Base-by-base conservation (phyloP, 1,284 basidiomycete genomes). In the Ganoderma resinaceum region DNA sequence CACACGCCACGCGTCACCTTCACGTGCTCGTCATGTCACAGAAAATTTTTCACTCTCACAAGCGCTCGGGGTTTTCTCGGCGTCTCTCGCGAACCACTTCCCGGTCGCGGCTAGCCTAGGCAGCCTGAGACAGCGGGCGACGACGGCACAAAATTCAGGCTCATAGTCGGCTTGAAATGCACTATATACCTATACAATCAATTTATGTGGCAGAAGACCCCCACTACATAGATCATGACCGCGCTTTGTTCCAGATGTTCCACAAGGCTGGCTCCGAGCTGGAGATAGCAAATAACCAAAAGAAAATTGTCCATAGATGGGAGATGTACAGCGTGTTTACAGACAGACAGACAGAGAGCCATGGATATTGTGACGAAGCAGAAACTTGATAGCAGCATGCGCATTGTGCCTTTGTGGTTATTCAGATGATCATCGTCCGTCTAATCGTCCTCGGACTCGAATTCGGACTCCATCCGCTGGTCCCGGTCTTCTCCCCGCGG, bases 401-500 rank as follows among this genome's bases (percentile, higher is more conserved):
- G 29, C 52, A 31, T n/a, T n/a, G 26, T 55, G 29, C 46, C 46
- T 49, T 49, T 26, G 46, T 49, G 46, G 26, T 49, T 23, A 58
- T 33, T 58, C 23, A 60, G n/a, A n/a, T n/a, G n/a, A 37, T 18
- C 20, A 16, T 1, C 18, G 35, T 60, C 33, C 65, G n/a, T 53
- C 59, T 57, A 67, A 46, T 67, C 66, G 29, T 67, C 66, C 66
- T 63, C 66, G 26, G 62, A 67, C 37, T 67, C 66, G 59, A 53
- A 63, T 40, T 67, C 66, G 29, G 59, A 61, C 55, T 67, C 66
- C 43, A 59, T 52, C 33, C 43, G 55, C 20, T 64, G 62, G 49
- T 64, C 58, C 23, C 26, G n/a, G 40, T 31, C 31, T 7, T 8
- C 55, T 7, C 31, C 62, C 9, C 55, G 42, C 20, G 9, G 61